Evolutionary conservation across 306 rosid species (phyloP).

Genomic region (Rubus parviflorus): DNA sequence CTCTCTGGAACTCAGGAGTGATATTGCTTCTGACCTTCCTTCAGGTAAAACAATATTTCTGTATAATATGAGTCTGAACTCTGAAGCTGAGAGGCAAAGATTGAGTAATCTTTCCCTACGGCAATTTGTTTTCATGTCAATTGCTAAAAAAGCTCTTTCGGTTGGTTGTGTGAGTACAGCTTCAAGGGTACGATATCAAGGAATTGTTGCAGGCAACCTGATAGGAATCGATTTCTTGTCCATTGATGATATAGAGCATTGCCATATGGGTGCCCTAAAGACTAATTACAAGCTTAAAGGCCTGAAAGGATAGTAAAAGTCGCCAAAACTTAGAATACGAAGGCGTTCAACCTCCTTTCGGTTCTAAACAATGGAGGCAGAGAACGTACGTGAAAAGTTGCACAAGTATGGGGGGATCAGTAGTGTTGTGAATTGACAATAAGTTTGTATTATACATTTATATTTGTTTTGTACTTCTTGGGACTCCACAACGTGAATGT

Average conservation of each 20-base stretch:
- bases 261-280: background rate
- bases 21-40: constrained; percentile 85
- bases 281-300: background rate
- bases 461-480: background rate
- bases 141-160: constrained; percentile 27
- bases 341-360: background rate
- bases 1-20: constrained; percentile 94
- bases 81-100: background rate
- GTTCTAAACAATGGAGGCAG: background rate
- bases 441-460: background rate
- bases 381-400: background rate
- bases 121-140: constrained; percentile 4
- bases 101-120: background rate
- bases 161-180: constrained; percentile 42
- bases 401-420: background rate
- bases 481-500: background rate
- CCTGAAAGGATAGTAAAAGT: background rate
- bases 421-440: background rate
- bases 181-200: constrained; percentile 96
- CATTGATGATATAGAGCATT: constrained; percentile 21
- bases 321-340: background rate
- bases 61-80: background rate
- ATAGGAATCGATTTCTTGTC: constrained; percentile 28
- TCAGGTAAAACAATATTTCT: constrained; percentile 47
- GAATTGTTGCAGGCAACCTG: constrained; percentile 82